phyloP scores from a whole-genome alignment of 2,329 filamentous ascomycete genomes.

The Aspergillus floridensis region DNA sequence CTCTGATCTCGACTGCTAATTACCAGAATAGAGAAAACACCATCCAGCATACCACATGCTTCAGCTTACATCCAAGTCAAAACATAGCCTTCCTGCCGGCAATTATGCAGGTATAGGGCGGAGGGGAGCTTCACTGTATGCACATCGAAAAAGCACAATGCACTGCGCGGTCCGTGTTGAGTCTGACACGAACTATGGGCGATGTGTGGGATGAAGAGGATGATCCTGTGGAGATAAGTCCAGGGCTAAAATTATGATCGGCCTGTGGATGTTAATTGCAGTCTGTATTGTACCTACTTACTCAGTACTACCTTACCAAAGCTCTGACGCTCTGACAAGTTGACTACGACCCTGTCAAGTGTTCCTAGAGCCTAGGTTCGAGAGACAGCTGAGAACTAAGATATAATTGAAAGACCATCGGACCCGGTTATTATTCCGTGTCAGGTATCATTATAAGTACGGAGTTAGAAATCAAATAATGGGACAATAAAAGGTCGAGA shows the following conservation, averaged over 20 bases:
- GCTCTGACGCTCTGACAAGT: not conserved
- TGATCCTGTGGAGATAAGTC: not conserved
- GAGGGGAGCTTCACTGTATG: conserved; percentile 7
- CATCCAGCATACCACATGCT: not conserved
- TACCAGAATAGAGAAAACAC: not conserved
- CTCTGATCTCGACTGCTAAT: not conserved
- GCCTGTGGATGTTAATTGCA: not conserved
- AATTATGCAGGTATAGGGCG: conserved; percentile 8
- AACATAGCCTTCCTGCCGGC: conserved; percentile 5
- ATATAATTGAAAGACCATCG: not conserved
- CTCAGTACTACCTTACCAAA: not conserved
- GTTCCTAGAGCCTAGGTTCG: not conserved
- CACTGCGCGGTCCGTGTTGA: conserved; percentile 18
- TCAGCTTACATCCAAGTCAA: not conserved
- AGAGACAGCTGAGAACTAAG: not conserved
- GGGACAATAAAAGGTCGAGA: not conserved
- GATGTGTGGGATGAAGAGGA: not conserved
- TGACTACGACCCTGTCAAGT: not conserved
- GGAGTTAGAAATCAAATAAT: too few species aligned
- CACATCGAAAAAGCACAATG: conserved; percentile 17
- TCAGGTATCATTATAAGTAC: too few species aligned
- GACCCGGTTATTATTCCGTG: too few species aligned
- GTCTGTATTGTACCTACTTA: too few species aligned
- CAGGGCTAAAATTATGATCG: conserved; percentile 6
- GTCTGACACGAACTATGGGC: conserved; percentile 2